Base-by-base conservation (phyloP, 2,329 filamentous ascomycete genomes). In the Sporothrix variecibatus region DNA sequence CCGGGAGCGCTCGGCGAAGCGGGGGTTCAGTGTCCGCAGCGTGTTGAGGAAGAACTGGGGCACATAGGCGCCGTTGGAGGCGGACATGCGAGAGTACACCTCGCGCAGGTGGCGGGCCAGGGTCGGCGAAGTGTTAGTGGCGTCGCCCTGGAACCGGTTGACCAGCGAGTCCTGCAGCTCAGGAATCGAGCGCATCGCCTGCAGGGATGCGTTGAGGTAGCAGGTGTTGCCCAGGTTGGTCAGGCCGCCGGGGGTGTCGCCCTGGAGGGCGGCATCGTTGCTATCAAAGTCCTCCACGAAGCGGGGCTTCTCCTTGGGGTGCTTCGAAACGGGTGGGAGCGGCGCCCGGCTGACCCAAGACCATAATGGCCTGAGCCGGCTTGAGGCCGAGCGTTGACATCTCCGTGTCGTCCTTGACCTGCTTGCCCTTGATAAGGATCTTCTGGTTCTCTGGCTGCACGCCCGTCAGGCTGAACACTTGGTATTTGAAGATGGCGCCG, bases 271-370 rank as follows among this genome's bases (percentile, higher is more conserved):
- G 71, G 91, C 90, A 82, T 98, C 95, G 40, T 94, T 95, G 81
- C 97, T 95, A 34, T 94, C 97, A 95, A 99, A 98, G 82, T 99
- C 96, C 83, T 99, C 96, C 76, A 97, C 84, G 79, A 99, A 99
- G 83, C 93, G 96, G 80, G 95, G 87, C 78, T 89, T 87, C 80
- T 97, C 92, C 80, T 92, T 93, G 43, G 96, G 96, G 96, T 71
- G 92, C 90, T 75, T 91, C 86, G 40, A 93, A 86, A 26, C 83
- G 87, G 46, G 83, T 85, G 58, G 87, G 87, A 70, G 88, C 90
- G 17, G 89, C 90, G 26, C 92, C 91, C 3, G 95, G 93, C 2
- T 94, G 96, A 51, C 97, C 97, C 89, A 99, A 94, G 93, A 99
- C 97, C 91, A 97, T 97, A 82, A 99, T 93, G 28, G 86, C 88